Conservation (phyloP, 768 basidiomycete genomes). For the Suillus tomentosus region DNA sequence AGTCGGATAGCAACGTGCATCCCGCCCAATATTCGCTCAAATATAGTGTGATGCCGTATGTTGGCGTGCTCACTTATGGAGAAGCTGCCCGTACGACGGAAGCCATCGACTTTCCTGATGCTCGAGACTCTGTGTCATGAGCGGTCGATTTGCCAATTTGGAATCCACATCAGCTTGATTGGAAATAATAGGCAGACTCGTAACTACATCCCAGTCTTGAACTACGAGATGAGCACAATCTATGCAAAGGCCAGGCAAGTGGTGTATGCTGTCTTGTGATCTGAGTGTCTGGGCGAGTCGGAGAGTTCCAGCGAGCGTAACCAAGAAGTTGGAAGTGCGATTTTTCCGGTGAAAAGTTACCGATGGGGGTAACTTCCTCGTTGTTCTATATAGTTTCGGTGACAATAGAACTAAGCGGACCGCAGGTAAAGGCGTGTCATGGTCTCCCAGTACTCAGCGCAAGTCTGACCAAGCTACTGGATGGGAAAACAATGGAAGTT, state of each 20-base stretch:
- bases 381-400: slow-evolving; percentile 13
- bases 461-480: no score
- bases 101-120: slow-evolving; percentile 38
- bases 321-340: background rate
- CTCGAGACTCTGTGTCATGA: slow-evolving; percentile 34
- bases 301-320: background rate
- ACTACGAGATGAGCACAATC: background rate
- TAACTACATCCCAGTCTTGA: slow-evolving; percentile 11
- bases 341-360: background rate
- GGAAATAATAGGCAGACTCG: slow-evolving; percentile 20
- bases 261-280: background rate
- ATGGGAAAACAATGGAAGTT: background rate
- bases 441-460: no score
- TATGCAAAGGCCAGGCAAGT: background rate
- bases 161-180: background rate
- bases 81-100: slow-evolving; percentile 56
- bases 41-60: slow-evolving; percentile 91
- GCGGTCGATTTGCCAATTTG: background rate
- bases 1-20: slow-evolving; percentile 54
- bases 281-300: background rate
- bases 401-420: slow-evolving; percentile 23
- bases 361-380: slow-evolving; percentile 1
- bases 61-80: slow-evolving; percentile 78
- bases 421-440: slow-evolving; percentile 33
- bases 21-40: slow-evolving; percentile 74